Percentiles rank a stretch among this genome's conserved stretches.
These are phyloP conservation scores for Paspalum vaginatum DNA, from an alignment of 176 grass and related monocot genomes.

Conservation along the genomic window DNA sequence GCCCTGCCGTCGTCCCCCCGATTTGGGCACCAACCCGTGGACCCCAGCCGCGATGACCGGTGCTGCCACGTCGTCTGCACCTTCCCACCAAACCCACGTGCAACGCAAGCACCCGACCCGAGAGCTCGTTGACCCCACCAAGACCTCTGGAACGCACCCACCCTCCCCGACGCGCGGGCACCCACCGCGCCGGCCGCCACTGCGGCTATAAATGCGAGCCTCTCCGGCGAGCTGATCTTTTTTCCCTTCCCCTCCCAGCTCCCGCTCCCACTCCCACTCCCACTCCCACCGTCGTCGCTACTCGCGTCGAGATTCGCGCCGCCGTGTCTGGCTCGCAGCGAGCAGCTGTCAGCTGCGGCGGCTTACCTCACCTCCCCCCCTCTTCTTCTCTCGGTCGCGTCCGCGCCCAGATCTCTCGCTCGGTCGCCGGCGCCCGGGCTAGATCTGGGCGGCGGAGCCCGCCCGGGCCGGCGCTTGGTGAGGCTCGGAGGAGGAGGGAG, in stretches of 20 bases:
- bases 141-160: not conserved
- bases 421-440: slow-evolving; percentile 37
- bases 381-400: not conserved
- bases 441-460: slow-evolving; percentile 43
- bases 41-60: slow-evolving; percentile 18
- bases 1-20: not conserved
- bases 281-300: not conserved
- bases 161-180: not conserved
- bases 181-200: not conserved
- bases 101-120: not conserved
- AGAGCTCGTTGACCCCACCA: not conserved
- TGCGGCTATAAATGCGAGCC: slow-evolving; percentile 13
- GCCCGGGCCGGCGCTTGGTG: not conserved
- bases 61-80: slow-evolving; percentile 38
- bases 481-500: not conserved
- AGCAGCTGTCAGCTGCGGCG: not conserved
- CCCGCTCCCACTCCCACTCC: no score
- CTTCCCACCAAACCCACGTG: slow-evolving; percentile 48
- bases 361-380: not conserved
- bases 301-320: slow-evolving; percentile 47
- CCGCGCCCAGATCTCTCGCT: slow-evolving; percentile 49
- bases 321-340: slow-evolving; percentile 40
- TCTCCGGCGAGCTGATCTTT: not conserved
- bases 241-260: not conserved
- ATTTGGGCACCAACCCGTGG: not conserved